A percentile compares a stretch with the other conserved stretches of the same genome.
Evolutionary conservation across 345 rosid genomes (phyloP).

Genomic region (Fremontodendron californicum): DNA sequence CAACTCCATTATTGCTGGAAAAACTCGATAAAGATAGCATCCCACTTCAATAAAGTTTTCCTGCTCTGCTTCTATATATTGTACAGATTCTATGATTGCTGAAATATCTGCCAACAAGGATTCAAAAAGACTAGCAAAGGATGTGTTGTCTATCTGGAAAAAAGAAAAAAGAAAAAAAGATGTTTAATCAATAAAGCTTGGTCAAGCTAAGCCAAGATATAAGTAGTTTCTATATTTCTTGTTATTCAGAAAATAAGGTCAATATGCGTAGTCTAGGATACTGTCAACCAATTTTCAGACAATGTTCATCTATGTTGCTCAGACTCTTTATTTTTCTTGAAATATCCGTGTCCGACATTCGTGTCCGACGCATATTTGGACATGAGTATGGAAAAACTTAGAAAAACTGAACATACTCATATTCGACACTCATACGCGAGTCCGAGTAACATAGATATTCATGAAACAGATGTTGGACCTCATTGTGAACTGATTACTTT

Average conservation of each 20-base stretch:
- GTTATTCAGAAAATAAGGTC: neutral
- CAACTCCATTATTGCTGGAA: conserved; percentile 65
- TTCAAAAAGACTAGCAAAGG: conserved; percentile 28
- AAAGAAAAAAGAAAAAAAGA: neutral
- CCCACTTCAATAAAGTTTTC: conserved; percentile 51
- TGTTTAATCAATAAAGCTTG: neutral
- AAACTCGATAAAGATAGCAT: conserved; percentile 65
- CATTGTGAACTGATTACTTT: no score
- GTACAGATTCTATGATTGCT: conserved; percentile 40
- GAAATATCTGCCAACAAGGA: conserved; percentile 52
- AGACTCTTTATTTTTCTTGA: no score
- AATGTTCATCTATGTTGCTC: no score
- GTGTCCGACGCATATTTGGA: no score
- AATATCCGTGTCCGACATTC: no score
- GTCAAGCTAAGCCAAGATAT: neutral
- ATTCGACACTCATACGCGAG: no score
- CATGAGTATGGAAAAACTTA: no score
- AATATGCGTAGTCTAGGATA: no score
- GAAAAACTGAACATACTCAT: no score
- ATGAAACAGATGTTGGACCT: no score
- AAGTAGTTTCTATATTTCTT: neutral
- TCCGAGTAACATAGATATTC: no score
- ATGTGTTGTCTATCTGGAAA: conserved; percentile 40
- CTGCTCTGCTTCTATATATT: conserved; percentile 32
- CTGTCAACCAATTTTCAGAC: no score